Base-by-base conservation (phyloP, 208 protist genomes). In the Acanthamoeba lenticulata region DNA sequence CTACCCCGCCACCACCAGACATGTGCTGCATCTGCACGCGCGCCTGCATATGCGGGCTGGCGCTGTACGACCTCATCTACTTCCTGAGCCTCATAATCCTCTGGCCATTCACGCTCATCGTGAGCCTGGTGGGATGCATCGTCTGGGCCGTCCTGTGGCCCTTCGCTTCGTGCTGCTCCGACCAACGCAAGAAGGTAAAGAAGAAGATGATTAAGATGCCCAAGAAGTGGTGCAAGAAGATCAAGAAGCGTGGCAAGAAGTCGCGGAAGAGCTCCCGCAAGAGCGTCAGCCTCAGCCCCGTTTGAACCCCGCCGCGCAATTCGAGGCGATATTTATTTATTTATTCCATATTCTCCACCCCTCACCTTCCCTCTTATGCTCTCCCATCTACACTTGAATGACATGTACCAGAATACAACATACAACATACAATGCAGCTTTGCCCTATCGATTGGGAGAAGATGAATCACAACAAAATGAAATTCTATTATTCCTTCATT, bases 171-270 rank as follows among this genome's bases (percentile, higher is more conserved):
- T 83, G 72, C 72, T 83, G 72, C n/a, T 11, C 72, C 72, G 24
- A 49, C 72, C 19, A 2, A 6, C 72, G 72, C 3, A 83, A 83
- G 72, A 83, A 83, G 72, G 40, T 83, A 6, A 83, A 83, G 72
- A 83, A 83, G 40, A 83, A 83, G 72, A 83, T 83, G 72, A 83
- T 83, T 13, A 83, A 83, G 72, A 19, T 83, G 40, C 72, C 72
- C 38, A 83, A 83, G 72, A 83, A 83, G 19, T 83, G 72, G 72
- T 32, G 72, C 72, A 83, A 83, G 72, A 83, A 83, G 72, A 32
- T 83, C 38, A 83, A 83, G 72, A 83, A 83, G 72, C 44, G 72
- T 11, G 72, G 72, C 34, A 83, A 83, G 72, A 44, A 49, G 40
- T 83, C 72, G 40, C 72, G 72, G 17, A 49, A 83, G 40, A 83